phyloP scores from a whole-genome alignment of 2,329 filamentous ascomycete genomes.

The Hawksworthiomyces lignivorus region DNA sequence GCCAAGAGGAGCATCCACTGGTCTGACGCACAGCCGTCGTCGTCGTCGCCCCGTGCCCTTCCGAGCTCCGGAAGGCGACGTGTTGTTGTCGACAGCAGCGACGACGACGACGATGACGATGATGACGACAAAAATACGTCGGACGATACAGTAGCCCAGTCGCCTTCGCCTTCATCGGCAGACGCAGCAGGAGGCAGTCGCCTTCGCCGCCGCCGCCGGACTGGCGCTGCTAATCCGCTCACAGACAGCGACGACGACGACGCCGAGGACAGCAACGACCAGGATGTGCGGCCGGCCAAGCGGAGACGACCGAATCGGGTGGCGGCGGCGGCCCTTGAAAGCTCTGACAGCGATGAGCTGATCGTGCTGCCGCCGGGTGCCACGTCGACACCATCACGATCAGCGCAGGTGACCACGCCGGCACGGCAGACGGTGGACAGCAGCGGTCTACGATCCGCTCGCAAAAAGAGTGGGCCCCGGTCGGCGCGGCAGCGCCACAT shows the following conservation, averaged over 20 bases:
- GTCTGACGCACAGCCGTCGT: background rate
- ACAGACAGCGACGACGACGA: background rate
- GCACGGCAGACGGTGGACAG: background rate
- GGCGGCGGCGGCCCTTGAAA: background rate
- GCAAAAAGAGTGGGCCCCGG: conserved; percentile 11
- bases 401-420: background rate
- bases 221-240: too few relatives aligned
- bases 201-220: too few relatives aligned
- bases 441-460: conserved; percentile 4
- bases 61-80: background rate
- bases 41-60: background rate
- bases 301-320: background rate
- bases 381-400: conserved; percentile 1
- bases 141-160: too few relatives aligned
- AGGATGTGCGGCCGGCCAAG: conserved; percentile 11
- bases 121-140: background rate
- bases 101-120: background rate
- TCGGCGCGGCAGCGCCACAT: conserved; percentile 20
- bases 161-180: too few relatives aligned
- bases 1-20: background rate
- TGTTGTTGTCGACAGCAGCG: background rate
- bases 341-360: background rate
- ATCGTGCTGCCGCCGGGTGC: background rate
- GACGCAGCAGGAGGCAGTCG: too few relatives aligned
- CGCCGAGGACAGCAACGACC: conserved; percentile 1